phyloP scores from a whole-genome alignment of 768 basidiomycete species.

The Floccularia luteovirens region DNA sequence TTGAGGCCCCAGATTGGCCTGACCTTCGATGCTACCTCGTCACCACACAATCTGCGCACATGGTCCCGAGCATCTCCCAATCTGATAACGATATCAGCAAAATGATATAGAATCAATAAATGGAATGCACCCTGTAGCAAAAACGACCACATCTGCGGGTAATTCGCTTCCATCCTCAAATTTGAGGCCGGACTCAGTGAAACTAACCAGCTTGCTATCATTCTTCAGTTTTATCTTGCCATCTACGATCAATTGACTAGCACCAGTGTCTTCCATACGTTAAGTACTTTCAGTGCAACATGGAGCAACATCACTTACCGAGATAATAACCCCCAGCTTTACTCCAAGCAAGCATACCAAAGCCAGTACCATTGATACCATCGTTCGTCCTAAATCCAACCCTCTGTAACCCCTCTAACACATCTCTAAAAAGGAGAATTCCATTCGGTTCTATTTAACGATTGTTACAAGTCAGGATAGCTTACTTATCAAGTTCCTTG shows the following conservation, averaged over 20 bases:
- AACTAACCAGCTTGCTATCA: constrained; percentile 39
- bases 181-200: constrained; percentile 32
- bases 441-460: neutral
- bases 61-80: constrained; percentile 34
- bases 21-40: constrained; percentile 34
- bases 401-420: constrained; percentile 46
- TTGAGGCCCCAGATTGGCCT: constrained; percentile 60
- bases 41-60: constrained; percentile 36
- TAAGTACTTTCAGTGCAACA: neutral
- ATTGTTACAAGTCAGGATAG: neutral
- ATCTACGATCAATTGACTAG: constrained; percentile 53
- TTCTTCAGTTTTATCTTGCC: constrained; percentile 69
- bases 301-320: constrained; percentile 23
- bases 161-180: constrained; percentile 43
- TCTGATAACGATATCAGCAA: constrained; percentile 15
- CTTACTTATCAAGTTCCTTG: constrained; percentile 1
- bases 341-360: constrained; percentile 36
- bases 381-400: constrained; percentile 49
- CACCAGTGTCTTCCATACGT: constrained; percentile 42
- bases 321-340: constrained; percentile 63
- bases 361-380: constrained; percentile 46
- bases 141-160: constrained; percentile 47
- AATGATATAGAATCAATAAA: neutral
- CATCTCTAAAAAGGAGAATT: constrained; percentile 10
- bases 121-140: constrained; percentile 44